Percentiles rank a stretch among this genome's conserved stretches.
Conservation (phyloP, 768 basidiomycete species). For the Chiua virens region DNA sequence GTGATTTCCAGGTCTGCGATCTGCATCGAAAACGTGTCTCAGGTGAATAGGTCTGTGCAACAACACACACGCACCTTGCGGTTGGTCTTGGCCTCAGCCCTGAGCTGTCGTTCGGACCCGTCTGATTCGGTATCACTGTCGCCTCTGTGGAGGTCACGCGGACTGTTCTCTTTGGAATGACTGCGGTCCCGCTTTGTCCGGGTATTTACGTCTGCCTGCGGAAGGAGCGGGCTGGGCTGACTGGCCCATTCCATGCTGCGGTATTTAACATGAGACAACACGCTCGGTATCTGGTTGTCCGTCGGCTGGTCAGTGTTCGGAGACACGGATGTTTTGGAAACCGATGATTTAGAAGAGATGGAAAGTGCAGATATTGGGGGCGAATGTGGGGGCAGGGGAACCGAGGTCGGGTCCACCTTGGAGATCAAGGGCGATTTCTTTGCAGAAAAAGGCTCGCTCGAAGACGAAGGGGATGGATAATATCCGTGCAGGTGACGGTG, state of each 20-base stretch:
- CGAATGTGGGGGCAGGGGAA: slow-evolving; percentile 68
- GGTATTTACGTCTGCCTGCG: slow-evolving; percentile 14
- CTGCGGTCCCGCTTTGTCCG: slow-evolving; percentile 17
- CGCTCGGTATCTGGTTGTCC: slow-evolving; percentile 40
- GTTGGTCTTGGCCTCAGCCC: slow-evolving; percentile 78
- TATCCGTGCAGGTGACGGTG: slow-evolving; percentile 35
- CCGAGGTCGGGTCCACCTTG: slow-evolving; percentile 53
- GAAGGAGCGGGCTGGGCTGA: slow-evolving; percentile 5
- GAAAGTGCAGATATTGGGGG: slow-evolving; percentile 72
- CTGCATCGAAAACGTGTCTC: slow-evolving; percentile 38
- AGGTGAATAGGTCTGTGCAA: background rate
- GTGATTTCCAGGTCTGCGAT: slow-evolving; percentile 93
- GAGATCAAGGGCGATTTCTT: slow-evolving; percentile 14
- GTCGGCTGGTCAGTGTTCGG: slow-evolving; percentile 36
- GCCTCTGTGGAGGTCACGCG: slow-evolving; percentile 12
- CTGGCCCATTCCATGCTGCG: slow-evolving; percentile 29
- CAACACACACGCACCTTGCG: slow-evolving; percentile 59
- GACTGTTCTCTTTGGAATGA: slow-evolving; percentile 20
- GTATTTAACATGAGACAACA: slow-evolving; percentile 44
- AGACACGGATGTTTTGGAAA: slow-evolving; percentile 53
- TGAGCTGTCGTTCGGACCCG: slow-evolving; percentile 52
- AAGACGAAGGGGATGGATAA: slow-evolving; percentile 23
- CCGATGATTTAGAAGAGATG: slow-evolving; percentile 74
- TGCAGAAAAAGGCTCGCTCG: slow-evolving; percentile 23
- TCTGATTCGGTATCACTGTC: slow-evolving; percentile 36